Evolutionary conservation across 345 rosid species (phyloP).

Genomic region (Isatis tinctoria): DNA sequence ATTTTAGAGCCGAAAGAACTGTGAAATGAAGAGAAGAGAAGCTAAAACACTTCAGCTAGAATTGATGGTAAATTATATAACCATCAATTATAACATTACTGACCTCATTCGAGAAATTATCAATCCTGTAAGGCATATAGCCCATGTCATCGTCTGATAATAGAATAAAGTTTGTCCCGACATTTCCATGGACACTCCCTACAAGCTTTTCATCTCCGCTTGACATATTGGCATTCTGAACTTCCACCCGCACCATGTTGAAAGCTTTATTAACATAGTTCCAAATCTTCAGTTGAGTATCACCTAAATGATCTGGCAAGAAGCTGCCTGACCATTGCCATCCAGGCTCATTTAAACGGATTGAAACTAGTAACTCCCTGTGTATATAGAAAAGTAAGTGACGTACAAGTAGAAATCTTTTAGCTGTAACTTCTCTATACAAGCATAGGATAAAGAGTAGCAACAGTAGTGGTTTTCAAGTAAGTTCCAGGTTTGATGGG

Average conservation of each 20-base stretch:
- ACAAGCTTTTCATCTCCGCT: constrained; percentile 64
- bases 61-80: too few relatives aligned
- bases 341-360: constrained; percentile 86
- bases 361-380: constrained; percentile 83
- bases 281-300: constrained; percentile 87
- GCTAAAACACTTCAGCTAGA: neutral
- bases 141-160: constrained; percentile 89
- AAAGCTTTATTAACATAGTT: constrained; percentile 65
- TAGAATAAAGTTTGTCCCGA: constrained; percentile 84
- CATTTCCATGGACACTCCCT: constrained; percentile 68
- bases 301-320: constrained; percentile 91
- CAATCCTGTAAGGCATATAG: constrained; percentile 94
- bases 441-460: neutral
- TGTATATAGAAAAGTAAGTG: constrained; percentile 22
- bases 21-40: constrained; percentile 2
- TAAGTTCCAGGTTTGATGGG: neutral
- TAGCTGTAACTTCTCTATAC: neutral
- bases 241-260: constrained; percentile 83
- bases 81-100: constrained; percentile 25
- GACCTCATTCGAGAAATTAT: constrained; percentile 97
- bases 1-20: neutral
- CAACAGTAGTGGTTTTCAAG: constrained; percentile 7
- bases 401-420: neutral
- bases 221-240: constrained; percentile 84
- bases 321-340: constrained; percentile 99